A percentile compares a stretch with the other conserved stretches of the same genome.
phyloP scores from a whole-genome alignment of 2,329 filamentous ascomycete species.

The Paecilomyces formosus region DNA sequence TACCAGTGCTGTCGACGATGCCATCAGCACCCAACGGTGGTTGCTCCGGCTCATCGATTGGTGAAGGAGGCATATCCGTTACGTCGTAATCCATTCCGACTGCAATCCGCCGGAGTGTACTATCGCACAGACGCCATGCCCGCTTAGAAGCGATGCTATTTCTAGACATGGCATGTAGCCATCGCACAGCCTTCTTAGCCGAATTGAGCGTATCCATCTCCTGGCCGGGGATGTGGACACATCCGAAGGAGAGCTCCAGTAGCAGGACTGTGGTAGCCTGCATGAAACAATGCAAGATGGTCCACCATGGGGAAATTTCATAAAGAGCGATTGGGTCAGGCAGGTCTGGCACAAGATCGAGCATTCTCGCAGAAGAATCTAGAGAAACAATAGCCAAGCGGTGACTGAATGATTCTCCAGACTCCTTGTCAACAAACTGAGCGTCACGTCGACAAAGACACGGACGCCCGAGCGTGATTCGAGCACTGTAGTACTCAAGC shows the following conservation, averaged over 20 bases:
- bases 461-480: constrained; percentile 37
- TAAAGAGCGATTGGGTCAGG: constrained; percentile 35
- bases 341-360: constrained; percentile 35
- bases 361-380: constrained; percentile 29
- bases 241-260: constrained; percentile 39
- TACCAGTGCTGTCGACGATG: too few relatives aligned
- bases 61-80: constrained; percentile 22
- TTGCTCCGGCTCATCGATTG: constrained; percentile 10
- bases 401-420: constrained; percentile 26
- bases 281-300: constrained; percentile 38
- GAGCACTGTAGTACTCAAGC: constrained; percentile 37
- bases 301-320: constrained; percentile 37
- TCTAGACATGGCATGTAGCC: constrained; percentile 35
- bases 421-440: constrained; percentile 13
- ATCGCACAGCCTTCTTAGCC: constrained; percentile 35
- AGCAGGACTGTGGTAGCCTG: constrained; percentile 38
- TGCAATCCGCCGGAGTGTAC: constrained; percentile 25
- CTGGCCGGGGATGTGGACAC: constrained; percentile 35
- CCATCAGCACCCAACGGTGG: constrained; percentile 1
- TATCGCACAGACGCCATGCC: constrained; percentile 36
- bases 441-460: constrained; percentile 40
- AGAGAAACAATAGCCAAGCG: constrained; percentile 32
- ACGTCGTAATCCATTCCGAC: constrained; percentile 27
- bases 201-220: constrained; percentile 27
- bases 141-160: constrained; percentile 31